Conservation (phyloP, 345 rosid genomes). For the Noccaea caerulescens region DNA sequence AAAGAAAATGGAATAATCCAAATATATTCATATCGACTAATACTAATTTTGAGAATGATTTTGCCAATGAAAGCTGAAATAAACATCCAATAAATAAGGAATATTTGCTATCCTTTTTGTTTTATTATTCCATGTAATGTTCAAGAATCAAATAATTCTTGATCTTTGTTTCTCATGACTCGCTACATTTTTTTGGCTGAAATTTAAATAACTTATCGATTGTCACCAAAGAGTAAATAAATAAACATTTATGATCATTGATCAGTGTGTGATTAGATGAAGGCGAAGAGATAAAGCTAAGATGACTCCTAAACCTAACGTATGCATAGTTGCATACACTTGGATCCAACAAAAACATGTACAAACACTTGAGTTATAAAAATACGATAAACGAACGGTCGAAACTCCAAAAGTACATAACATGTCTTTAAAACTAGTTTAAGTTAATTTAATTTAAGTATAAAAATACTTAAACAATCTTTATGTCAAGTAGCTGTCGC, state of each 20-base stretch:
- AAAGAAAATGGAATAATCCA: background rate
- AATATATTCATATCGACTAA: background rate
- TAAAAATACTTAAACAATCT: background rate
- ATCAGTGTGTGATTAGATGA: constrained; percentile 10
- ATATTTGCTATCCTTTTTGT: background rate
- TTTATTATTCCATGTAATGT: background rate
- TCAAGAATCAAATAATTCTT: background rate
- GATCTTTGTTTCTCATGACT: background rate
- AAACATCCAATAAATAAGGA: background rate
- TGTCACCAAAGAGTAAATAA: background rate
- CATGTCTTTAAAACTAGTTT: background rate
- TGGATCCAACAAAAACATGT: background rate
- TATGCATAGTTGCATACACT: background rate
- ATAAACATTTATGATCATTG: background rate
- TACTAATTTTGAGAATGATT: background rate
- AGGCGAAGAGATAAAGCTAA: constrained; percentile 16
- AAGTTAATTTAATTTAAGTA: background rate
- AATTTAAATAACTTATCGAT: background rate
- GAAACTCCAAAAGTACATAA: background rate
- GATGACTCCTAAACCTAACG: background rate
- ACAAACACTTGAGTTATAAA: background rate
- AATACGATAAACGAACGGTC: background rate
- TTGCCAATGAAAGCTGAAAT: background rate
- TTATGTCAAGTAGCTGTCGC: constrained; percentile 33
- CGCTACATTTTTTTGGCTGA: background rate